phyloP scores from a whole-genome alignment of 306 rosid genomes.

The Fagus sylvatica region DNA sequence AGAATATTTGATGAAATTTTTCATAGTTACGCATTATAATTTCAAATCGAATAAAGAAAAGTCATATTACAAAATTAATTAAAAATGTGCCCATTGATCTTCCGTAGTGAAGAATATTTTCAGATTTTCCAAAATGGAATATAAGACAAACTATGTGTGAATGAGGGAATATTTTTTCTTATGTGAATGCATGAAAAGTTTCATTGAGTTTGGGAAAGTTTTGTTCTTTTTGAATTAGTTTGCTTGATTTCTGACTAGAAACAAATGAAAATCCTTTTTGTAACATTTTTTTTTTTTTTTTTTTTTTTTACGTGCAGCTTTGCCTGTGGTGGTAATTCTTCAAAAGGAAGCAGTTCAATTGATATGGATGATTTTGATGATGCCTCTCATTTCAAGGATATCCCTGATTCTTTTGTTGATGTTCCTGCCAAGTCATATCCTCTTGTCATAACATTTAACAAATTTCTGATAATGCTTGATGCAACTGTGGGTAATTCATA shows the following conservation, averaged over 20 bases:
- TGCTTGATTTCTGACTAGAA: neutral
- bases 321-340: conserved; percentile 33
- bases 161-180: too few species aligned
- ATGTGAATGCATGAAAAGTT: too few species aligned
- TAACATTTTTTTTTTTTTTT: neutral
- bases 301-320: conserved; percentile 30
- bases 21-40: neutral
- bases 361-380: conserved; percentile 50
- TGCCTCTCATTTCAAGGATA: conserved; percentile 44
- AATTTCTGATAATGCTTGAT: conserved; percentile 84
- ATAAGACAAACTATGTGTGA: too few species aligned
- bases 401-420: conserved; percentile 58
- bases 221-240: neutral
- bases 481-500: conserved; percentile 66
- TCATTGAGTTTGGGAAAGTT: too few species aligned
- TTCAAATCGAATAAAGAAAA: too few species aligned
- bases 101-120: too few species aligned
- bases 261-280: neutral
- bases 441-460: conserved; percentile 72
- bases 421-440: conserved; percentile 55
- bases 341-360: conserved; percentile 15
- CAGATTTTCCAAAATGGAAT: too few species aligned
- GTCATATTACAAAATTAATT: too few species aligned
- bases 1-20: neutral
- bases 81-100: too few species aligned